Percentiles rank a stretch among this genome's conserved stretches.
phyloP scores from a whole-genome alignment of 2,329 filamentous ascomycete genomes.

The Aspergillus amoenus region DNA sequence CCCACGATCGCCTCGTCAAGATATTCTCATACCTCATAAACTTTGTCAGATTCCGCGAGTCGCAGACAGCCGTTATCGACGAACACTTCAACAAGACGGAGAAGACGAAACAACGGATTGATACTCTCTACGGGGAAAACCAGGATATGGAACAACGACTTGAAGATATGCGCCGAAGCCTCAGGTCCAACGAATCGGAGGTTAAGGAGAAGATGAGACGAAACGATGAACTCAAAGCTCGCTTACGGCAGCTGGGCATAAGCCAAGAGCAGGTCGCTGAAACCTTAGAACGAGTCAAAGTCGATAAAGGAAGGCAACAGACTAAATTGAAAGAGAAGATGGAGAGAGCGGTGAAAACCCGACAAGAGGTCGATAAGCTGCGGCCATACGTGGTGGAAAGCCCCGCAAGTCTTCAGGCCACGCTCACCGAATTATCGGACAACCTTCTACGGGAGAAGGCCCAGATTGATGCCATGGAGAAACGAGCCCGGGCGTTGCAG shows the following conservation, averaged over 20 bases:
- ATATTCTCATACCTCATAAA: constrained; percentile 99
- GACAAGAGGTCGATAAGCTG: constrained; percentile 85
- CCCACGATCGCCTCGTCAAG: constrained; percentile 84
- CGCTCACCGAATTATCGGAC: constrained; percentile 76
- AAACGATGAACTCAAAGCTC: constrained; percentile 83
- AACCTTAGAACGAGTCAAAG: constrained; percentile 78
- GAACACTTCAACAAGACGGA: constrained; percentile 91
- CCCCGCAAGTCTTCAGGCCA: constrained; percentile 77
- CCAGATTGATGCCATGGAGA: constrained; percentile 84
- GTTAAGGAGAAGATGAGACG: constrained; percentile 81
- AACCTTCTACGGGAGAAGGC: constrained; percentile 74
- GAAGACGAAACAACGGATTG: constrained; percentile 81
- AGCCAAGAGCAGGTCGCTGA: constrained; percentile 81
- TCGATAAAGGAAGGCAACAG: constrained; percentile 75
- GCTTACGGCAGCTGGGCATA: constrained; percentile 74
- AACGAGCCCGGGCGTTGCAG: constrained; percentile 82
- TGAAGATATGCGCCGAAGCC: constrained; percentile 76
- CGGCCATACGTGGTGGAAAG: constrained; percentile 90
- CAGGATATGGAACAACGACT: constrained; percentile 80
- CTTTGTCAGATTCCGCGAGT: constrained; percentile 95
- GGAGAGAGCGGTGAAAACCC: constrained; percentile 59
- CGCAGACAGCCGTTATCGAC: constrained; percentile 84
- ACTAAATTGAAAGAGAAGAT: constrained; percentile 53
- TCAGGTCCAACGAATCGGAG: constrained; percentile 75
- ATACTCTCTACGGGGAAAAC: constrained; percentile 80